Evolutionary conservation across 495 filamentous ascomycete genomes (phyloP), one percentile per base, ranked within the genome.

Genomic region (Geopyxis carbonaria): DNA sequence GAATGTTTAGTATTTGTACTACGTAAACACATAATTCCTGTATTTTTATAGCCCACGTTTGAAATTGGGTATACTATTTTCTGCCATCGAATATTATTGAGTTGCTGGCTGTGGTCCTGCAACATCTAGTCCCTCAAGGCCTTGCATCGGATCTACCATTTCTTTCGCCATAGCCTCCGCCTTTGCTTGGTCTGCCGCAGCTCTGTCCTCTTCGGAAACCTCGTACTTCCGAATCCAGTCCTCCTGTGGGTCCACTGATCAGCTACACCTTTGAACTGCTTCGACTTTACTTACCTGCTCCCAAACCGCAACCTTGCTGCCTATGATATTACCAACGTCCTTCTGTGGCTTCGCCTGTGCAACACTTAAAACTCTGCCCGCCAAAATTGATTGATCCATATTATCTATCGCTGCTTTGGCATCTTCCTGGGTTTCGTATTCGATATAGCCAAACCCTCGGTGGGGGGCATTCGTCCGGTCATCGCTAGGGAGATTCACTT

Each of bases 381-480:
- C 94, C n/a, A 99, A 67, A 64, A 93, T 85, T 44, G 84, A 76
- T 53, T 91, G 84, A 51, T 99, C 82, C 91, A 95, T 94, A 59
- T 99, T 99, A 66, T 95, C 83, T 55, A 99, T 93, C 25, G 89
- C 89, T 59, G 94, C 89, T 44, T 75, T 77, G 33, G 85, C 86
- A 61, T 99, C 89, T 38, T 73, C 73, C 15, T 73, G 67, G 23
- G 80, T 64, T 51, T 93, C 84, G 57, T 81, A 99, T 53, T 99
- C 89, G 25, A 99, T 81, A 52, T 95, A 95, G 45, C 85, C 91
- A 59, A 94, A 99, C 0, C 89, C 89, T 34, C 86, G 66, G 58
- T 99, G 89, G 8, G 70, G 64, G 9, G 91, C 83, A 22, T 64
- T 73, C 11, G 37, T 44, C n/a, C 45, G 42, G 44, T 92, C 81